Percentiles rank a stretch among this genome's conserved stretches.
These are phyloP conservation scores for Petrea volubilis DNA, from an alignment of 257 asterid genomes.

Conservation along the genomic window DNA sequence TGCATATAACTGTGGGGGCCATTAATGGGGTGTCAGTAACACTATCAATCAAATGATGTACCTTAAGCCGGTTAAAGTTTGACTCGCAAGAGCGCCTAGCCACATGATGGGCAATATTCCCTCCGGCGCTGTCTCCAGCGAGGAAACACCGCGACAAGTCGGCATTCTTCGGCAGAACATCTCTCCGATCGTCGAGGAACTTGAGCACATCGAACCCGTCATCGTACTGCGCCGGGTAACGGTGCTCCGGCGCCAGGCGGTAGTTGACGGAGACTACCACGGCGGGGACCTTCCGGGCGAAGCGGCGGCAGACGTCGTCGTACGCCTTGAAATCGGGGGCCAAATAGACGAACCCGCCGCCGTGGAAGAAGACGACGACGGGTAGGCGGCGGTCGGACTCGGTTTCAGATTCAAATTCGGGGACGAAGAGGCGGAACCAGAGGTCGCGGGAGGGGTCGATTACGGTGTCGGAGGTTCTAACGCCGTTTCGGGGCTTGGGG, in stretches of 20 bases:
- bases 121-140: slow-evolving; percentile 90
- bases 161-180: slow-evolving; percentile 54
- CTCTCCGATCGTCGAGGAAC: slow-evolving; percentile 41
- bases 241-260: slow-evolving; percentile 68
- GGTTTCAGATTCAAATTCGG: slow-evolving; percentile 9
- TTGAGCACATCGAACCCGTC: slow-evolving; percentile 68
- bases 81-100: slow-evolving; percentile 47
- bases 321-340: slow-evolving; percentile 50
- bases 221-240: slow-evolving; percentile 66
- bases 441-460: slow-evolving; percentile 62
- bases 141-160: slow-evolving; percentile 62
- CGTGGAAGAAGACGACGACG: slow-evolving; percentile 76
- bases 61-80: slow-evolving; percentile 45
- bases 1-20: no score
- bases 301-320: slow-evolving; percentile 73
- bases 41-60: slow-evolving; percentile 8
- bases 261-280: slow-evolving; percentile 71
- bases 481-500: slow-evolving; percentile 54
- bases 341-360: slow-evolving; percentile 74
- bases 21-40: no score
- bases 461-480: slow-evolving; percentile 51
- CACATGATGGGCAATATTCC: slow-evolving; percentile 71
- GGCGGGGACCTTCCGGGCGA: slow-evolving; percentile 52
- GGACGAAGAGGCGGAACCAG: slow-evolving; percentile 78
- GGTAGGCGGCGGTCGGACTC: slow-evolving; percentile 30